Conservation (phyloP, 83 land plant genomes). For the Picea mariana region DNA sequence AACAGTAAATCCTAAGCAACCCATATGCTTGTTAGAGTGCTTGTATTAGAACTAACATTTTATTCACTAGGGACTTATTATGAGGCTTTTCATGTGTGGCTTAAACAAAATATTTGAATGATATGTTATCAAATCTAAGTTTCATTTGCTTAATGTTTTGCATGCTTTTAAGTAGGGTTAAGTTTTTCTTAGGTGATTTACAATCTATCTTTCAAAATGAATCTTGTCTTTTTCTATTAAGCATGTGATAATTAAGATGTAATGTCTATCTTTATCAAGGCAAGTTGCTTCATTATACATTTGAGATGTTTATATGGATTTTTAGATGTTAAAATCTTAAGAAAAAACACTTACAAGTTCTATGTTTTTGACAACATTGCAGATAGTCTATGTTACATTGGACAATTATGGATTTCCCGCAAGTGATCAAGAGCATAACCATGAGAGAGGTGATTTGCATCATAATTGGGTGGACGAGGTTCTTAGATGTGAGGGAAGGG, state of each 20-base stretch:
- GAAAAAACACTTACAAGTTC: background rate
- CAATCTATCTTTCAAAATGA: background rate
- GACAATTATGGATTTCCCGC: slow-evolving; percentile 54
- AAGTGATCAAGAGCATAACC: slow-evolving; percentile 24
- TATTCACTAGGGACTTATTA: background rate
- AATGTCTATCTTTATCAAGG: background rate
- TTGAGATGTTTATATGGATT: background rate
- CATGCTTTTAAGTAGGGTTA: background rate
- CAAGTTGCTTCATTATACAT: background rate
- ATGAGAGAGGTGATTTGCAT: slow-evolving; percentile 30
- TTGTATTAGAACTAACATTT: background rate
- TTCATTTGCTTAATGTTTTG: background rate
- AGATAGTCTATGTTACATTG: slow-evolving; percentile 66
- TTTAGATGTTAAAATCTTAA: background rate
- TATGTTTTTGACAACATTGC: slow-evolving; percentile 11
- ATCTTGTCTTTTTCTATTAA: background rate
- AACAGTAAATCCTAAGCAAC: background rate
- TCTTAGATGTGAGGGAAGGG: slow-evolving; percentile 54
- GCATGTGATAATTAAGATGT: background rate
- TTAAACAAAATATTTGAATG: background rate
- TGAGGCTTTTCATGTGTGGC: background rate
- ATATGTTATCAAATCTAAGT: background rate
- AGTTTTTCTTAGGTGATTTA: background rate
- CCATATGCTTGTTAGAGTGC: background rate
- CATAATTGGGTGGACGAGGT: slow-evolving; percentile 79